These are phyloP conservation scores for Peronospora destructor DNA, from an alignment of 352 stramenopile species.

Conservation along the genomic window DNA sequence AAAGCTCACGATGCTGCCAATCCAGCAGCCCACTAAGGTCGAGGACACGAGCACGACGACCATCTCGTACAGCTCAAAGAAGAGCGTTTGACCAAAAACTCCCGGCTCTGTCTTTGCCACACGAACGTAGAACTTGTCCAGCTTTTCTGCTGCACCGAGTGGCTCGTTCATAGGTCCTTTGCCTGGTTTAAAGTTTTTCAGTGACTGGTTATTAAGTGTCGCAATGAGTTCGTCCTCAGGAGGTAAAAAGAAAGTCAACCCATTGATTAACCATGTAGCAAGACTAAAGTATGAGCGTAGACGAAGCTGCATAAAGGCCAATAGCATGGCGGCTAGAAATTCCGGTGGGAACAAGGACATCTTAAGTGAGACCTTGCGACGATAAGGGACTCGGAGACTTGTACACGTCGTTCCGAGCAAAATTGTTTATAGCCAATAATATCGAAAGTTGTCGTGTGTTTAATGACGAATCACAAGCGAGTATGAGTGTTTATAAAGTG, in stretches of 20 bases:
- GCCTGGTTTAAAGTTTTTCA: constrained; percentile 13
- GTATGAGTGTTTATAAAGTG: no score
- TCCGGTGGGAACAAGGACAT: constrained; percentile 39
- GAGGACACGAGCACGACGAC: constrained; percentile 63
- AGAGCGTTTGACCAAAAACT: constrained; percentile 66
- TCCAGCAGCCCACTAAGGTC: constrained; percentile 36
- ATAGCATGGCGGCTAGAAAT: constrained; percentile 61
- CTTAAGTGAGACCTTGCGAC: no score
- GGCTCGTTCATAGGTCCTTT: constrained; percentile 17
- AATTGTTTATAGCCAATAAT: no score
- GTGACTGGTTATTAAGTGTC: constrained; percentile 49
- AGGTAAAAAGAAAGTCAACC: constrained; percentile 69
- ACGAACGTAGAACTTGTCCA: constrained; percentile 67
- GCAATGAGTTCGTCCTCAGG: constrained; percentile 66
- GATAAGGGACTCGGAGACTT: no score
- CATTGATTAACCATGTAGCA: constrained; percentile 47
- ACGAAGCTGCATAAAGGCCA: constrained; percentile 65
- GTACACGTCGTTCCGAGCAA: no score
- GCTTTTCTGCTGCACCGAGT: constrained; percentile 53
- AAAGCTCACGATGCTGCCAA: constrained; percentile 42
- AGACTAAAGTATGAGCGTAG: constrained; percentile 55
- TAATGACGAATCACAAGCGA: no score
- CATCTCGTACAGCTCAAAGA: constrained; percentile 82
- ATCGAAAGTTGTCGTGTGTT: no score
- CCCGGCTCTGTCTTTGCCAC: constrained; percentile 56